A percentile compares a stretch with the other conserved stretches of the same genome.
phyloP scores from a whole-genome alignment of 78 protist species.

The Planoprotostelium fungivorum region DNA sequence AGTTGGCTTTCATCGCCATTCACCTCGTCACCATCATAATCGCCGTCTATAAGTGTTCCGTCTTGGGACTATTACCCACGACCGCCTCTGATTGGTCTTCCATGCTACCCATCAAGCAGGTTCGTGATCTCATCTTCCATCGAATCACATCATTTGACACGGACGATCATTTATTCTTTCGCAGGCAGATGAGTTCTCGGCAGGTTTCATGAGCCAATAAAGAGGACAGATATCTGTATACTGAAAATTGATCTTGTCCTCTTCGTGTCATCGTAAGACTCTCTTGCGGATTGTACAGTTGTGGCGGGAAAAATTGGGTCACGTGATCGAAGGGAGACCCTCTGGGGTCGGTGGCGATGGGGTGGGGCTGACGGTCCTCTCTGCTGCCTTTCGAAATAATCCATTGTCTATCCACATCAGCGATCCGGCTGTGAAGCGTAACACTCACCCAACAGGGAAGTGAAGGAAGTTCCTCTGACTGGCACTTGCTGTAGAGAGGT shows the following conservation, averaged over 20 bases:
- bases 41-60: conserved; percentile 49
- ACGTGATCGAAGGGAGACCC: too few relatives aligned
- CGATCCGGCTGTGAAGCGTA: too few relatives aligned
- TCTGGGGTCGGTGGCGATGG: too few relatives aligned
- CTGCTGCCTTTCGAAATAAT: too few relatives aligned
- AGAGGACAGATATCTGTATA: too few relatives aligned
- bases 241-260: too few relatives aligned
- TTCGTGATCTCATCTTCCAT: neutral
- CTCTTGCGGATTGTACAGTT: too few relatives aligned
- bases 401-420: too few relatives aligned
- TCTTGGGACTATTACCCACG: conserved; percentile 57
- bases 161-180: neutral
- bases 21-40: conserved; percentile 33
- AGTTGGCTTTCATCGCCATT: conserved; percentile 26
- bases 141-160: neutral
- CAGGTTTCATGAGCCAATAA: neutral
- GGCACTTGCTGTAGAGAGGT: too few relatives aligned
- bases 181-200: neutral
- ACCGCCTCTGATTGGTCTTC: conserved; percentile 60
- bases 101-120: conserved; percentile 37
- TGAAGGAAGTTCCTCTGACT: neutral
- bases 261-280: too few relatives aligned
- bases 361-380: too few relatives aligned
- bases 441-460: neutral
- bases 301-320: too few relatives aligned